A percentile compares a stretch with the other conserved stretches of the same genome.
Conservation (phyloP, 2,329 filamentous ascomycete species). For the Beauveria caledonica region DNA sequence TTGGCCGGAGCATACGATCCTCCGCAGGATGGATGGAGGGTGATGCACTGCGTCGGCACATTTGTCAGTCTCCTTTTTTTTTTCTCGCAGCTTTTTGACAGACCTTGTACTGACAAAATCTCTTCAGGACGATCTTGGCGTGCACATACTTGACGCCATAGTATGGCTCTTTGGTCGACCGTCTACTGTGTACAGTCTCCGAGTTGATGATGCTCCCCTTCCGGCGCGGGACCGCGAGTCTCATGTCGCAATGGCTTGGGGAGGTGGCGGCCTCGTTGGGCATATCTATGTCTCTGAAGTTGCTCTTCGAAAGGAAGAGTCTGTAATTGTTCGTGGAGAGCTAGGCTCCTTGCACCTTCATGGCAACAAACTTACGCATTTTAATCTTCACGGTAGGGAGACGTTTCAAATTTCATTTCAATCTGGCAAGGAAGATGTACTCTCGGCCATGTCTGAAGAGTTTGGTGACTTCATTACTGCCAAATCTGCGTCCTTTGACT, state of each 20-base stretch:
- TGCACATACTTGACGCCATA: background rate
- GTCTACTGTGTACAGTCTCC: background rate
- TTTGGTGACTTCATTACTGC: background rate
- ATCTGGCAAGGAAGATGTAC: background rate
- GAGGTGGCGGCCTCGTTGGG: background rate
- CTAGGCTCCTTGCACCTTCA: background rate
- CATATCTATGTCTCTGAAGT: conserved; percentile 1
- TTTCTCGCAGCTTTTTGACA: too few relatives aligned
- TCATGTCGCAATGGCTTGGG: background rate
- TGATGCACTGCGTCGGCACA: background rate
- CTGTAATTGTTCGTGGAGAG: background rate
- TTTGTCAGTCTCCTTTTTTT: background rate
- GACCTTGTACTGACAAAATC: background rate
- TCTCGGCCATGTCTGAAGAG: background rate
- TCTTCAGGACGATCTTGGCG: background rate
- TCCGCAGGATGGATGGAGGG: background rate
- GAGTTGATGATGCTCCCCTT: background rate
- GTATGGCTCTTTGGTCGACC: conserved; percentile 4
- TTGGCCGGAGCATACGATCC: background rate
- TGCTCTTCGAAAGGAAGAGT: background rate
- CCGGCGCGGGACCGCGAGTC: conserved; percentile 1
- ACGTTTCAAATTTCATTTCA: background rate
- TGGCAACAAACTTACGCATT: background rate
- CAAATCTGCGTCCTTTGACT: background rate
- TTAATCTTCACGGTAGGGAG: background rate